Percentiles rank a stretch among this genome's conserved stretches.
Evolutionary conservation across 2,329 filamentous ascomycete species (phyloP).

Genomic region (Alternaria incomplexa): DNA sequence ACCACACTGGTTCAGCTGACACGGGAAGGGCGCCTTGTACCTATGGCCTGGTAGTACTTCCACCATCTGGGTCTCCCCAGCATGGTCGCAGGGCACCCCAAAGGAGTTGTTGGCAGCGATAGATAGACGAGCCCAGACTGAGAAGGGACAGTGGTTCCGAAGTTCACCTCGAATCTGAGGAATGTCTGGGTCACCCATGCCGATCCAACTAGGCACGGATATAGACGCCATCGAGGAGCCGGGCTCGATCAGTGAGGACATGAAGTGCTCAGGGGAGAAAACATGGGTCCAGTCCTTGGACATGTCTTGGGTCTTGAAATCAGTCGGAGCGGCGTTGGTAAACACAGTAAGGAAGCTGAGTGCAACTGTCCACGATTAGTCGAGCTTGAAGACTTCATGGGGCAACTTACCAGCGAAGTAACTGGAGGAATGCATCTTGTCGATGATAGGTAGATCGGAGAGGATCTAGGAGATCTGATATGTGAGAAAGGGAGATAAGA

Average conservation of each 20-base stretch:
- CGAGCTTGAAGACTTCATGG: not conserved
- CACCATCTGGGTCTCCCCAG: not conserved
- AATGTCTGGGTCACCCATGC: not conserved
- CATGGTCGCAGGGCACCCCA: not conserved
- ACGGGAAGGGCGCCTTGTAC: not conserved
- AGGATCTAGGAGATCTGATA: not conserved
- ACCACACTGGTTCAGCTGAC: not conserved
- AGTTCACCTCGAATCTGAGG: not conserved
- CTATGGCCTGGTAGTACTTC: not conserved
- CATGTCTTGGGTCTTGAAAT: not conserved
- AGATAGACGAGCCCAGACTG: not conserved
- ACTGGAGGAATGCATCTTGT: not conserved
- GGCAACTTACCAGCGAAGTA: not conserved
- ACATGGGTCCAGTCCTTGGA: constrained; percentile 3
- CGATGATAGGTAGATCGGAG: not conserved
- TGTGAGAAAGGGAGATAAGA: not conserved
- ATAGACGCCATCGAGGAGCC: not conserved
- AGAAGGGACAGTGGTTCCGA: not conserved
- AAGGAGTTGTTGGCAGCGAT: not conserved
- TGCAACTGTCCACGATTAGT: not conserved
- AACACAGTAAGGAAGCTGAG: not conserved
- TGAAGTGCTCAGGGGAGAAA: not conserved
- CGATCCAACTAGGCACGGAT: not conserved
- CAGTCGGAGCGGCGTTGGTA: not conserved
- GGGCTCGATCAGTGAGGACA: not conserved